Evolutionary conservation across 305 asterid genomes (phyloP).

Genomic region (Andrographis paniculata): DNA sequence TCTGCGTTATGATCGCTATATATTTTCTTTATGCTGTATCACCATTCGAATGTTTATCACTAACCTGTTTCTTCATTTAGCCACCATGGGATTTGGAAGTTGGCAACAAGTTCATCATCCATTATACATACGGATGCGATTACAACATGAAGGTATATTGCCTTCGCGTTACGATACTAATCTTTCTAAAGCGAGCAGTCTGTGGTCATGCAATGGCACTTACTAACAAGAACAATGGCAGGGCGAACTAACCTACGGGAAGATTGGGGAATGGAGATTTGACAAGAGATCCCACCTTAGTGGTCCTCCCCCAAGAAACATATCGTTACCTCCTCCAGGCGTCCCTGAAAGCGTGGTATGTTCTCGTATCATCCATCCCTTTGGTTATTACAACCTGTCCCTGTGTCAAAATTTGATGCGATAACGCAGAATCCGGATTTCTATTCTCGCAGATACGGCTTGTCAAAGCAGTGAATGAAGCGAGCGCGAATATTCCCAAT

Average conservation of each 20-base stretch:
- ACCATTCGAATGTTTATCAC: background rate
- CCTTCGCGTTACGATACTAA: background rate
- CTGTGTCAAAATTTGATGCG: no score
- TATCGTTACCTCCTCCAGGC: slow-evolving; percentile 84
- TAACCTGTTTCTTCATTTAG: slow-evolving; percentile 30
- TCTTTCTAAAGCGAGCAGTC: no score
- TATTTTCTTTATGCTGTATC: background rate
- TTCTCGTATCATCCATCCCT: slow-evolving; percentile 2
- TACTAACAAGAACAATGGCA: slow-evolving; percentile 13
- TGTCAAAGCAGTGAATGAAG: slow-evolving; percentile 71
- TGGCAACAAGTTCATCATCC: slow-evolving; percentile 78
- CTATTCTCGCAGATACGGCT: slow-evolving; percentile 47
- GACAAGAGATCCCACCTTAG: slow-evolving; percentile 86
- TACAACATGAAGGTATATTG: slow-evolving; percentile 78
- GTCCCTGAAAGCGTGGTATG: slow-evolving; percentile 98
- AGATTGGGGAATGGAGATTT: slow-evolving; percentile 96
- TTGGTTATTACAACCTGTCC: background rate
- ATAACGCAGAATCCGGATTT: background rate
- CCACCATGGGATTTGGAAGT: slow-evolving; percentile 88
- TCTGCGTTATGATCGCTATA: slow-evolving; percentile 17
- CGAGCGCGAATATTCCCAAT: slow-evolving; percentile 59
- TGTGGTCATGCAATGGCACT: no score
- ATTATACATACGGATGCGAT: slow-evolving; percentile 95
- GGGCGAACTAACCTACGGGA: slow-evolving; percentile 93
- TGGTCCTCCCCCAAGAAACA: slow-evolving; percentile 76